A percentile compares a stretch with the other conserved stretches of the same genome.
phyloP scores from a whole-genome alignment of 2,329 filamentous ascomycete genomes.

The Scortechinia acanthostroma region DNA sequence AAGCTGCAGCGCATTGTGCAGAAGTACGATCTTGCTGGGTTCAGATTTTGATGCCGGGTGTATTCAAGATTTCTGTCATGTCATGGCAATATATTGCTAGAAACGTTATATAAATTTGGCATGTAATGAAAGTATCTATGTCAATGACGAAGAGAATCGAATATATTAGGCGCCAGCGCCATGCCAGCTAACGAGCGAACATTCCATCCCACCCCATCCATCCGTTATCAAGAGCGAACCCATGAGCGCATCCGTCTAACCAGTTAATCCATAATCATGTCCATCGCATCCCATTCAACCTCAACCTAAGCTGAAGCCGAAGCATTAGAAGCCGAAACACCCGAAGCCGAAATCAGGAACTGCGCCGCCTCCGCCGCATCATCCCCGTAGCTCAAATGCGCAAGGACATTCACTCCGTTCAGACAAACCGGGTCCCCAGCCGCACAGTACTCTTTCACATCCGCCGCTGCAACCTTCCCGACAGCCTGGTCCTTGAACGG shows the following conservation, averaged over 20 bases:
- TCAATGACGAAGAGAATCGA: neutral
- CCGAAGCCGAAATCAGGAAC: neutral
- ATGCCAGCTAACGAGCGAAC: neutral
- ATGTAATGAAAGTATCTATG: neutral
- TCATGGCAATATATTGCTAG: too few species aligned
- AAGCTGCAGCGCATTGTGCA: slow-evolving; percentile 10
- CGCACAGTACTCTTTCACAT: neutral
- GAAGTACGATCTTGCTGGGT: slow-evolving; percentile 12
- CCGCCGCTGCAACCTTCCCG: neutral
- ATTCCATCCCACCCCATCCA: too few species aligned
- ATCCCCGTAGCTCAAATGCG: neutral
- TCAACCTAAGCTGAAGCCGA: neutral
- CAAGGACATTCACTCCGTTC: slow-evolving; percentile 1
- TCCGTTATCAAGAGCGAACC: neutral
- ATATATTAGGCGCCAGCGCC: too few species aligned
- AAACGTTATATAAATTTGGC: neutral
- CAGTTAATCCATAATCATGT: neutral
- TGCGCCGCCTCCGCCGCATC: neutral
- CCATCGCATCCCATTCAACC: neutral
- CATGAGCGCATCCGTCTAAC: neutral
- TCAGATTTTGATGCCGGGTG: slow-evolving; percentile 2
- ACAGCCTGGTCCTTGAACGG: slow-evolving; percentile 3
- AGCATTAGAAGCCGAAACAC: neutral
- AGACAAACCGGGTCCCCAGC: neutral
- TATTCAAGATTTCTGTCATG: neutral